Percentiles rank a stretch among this genome's conserved stretches.
Conservation (phyloP, 345 rosid genomes). For the Brassica cretica region DNA sequence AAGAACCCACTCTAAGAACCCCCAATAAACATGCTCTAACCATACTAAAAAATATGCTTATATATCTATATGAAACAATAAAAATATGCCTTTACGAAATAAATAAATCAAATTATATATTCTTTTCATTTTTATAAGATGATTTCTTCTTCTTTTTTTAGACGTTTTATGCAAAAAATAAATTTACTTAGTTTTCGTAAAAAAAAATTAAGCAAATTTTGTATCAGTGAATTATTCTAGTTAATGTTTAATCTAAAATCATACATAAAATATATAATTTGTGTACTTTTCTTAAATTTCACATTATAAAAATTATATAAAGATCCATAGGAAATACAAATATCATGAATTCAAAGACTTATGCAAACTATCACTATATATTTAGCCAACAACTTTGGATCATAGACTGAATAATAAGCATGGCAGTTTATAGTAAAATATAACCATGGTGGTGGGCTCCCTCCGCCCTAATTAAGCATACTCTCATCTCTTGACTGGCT, state of each 20-base stretch:
- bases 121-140: background rate
- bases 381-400: conserved; percentile 8
- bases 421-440: background rate
- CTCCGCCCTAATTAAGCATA: conserved; percentile 8
- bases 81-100: background rate
- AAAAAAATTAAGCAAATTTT: background rate
- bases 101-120: background rate
- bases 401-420: conserved; percentile 4
- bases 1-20: no score
- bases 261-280: background rate
- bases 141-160: background rate
- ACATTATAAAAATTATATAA: background rate
- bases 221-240: background rate
- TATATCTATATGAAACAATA: background rate
- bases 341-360: background rate
- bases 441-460: conserved; percentile 21
- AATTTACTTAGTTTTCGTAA: background rate
- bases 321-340: background rate
- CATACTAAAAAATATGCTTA: background rate
- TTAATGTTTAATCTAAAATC: background rate
- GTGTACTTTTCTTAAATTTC: background rate
- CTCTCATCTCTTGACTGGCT: conserved; percentile 29
- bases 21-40: background rate
- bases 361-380: conserved; percentile 7
- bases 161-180: background rate